Conservation (phyloP, 2,329 filamentous ascomycete species). For the Nemania sp. region DNA sequence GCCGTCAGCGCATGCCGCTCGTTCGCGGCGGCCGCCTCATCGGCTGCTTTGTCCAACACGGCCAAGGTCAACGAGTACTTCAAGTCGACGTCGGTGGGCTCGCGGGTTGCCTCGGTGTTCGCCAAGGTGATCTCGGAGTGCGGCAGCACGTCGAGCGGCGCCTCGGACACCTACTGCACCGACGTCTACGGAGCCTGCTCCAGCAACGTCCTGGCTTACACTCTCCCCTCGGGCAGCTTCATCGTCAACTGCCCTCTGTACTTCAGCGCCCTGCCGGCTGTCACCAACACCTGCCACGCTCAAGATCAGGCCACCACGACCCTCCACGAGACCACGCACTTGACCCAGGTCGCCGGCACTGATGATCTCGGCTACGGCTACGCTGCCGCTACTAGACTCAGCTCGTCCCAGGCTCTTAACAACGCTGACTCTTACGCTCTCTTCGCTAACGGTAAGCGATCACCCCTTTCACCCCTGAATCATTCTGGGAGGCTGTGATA, state of each 20-base stretch:
- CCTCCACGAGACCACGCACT: constrained; percentile 68
- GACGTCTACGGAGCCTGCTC: constrained; percentile 59
- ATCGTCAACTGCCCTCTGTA: constrained; percentile 66
- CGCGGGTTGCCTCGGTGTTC: constrained; percentile 48
- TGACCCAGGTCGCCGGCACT: constrained; percentile 60
- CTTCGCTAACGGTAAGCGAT: constrained; percentile 48
- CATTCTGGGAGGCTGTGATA: not conserved
- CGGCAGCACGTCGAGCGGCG: constrained; percentile 50
- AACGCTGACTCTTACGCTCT: constrained; percentile 65
- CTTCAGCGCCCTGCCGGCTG: constrained; percentile 56
- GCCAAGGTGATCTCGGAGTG: constrained; percentile 56
- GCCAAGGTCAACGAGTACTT: constrained; percentile 68
- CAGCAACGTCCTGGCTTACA: constrained; percentile 61
- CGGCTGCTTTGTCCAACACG: constrained; percentile 63
- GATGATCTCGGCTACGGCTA: constrained; percentile 61
- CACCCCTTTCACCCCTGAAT: not conserved
- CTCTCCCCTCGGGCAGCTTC: constrained; percentile 54
- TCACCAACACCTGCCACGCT: constrained; percentile 57
- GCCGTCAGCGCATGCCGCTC: constrained; percentile 58
- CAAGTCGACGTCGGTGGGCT: constrained; percentile 49
- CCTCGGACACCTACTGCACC: constrained; percentile 60
- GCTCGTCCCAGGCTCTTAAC: constrained; percentile 53
- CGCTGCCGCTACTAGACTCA: constrained; percentile 53
- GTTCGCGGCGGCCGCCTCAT: constrained; percentile 53
- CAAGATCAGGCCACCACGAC: constrained; percentile 69